Evolutionary conservation across 1,139 yeast species (phyloP).

Genomic region (Yamadazyma epiphylla): DNA sequence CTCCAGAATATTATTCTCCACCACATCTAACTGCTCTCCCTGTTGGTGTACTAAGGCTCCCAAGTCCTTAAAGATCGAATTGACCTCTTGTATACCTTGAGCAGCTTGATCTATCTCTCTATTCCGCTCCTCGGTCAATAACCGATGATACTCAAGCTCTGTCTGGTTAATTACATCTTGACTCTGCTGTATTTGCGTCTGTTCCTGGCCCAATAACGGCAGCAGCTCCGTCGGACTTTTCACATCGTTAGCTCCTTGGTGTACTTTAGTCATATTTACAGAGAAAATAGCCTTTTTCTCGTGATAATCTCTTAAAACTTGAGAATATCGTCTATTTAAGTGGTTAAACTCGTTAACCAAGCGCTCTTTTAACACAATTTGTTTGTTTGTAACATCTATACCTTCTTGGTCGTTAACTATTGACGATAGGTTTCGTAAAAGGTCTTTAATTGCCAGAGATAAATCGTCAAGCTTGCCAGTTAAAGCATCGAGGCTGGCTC

Average conservation of each 20-base stretch:
- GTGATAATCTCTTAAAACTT: conserved; percentile 23
- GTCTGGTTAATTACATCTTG: conserved; percentile 47
- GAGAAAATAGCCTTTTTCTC: conserved; percentile 30
- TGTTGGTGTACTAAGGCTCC: conserved; percentile 78
- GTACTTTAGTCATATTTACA: too few relatives aligned
- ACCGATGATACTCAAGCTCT: conserved; percentile 70
- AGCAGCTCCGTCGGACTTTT: conserved; percentile 3
- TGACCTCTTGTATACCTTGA: conserved; percentile 78
- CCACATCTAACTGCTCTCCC: conserved; percentile 77
- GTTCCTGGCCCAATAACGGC: conserved; percentile 18
- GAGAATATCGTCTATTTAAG: conserved; percentile 33
- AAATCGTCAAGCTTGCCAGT: conserved; percentile 23
- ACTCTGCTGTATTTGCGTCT: conserved; percentile 28
- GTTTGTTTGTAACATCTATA: conserved; percentile 29
- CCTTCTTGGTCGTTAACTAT: conserved; percentile 22
- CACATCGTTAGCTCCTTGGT: neutral
- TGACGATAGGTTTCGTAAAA: conserved; percentile 28
- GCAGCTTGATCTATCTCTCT: conserved; percentile 69
- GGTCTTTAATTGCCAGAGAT: conserved; percentile 30
- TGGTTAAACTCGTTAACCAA: conserved; percentile 35
- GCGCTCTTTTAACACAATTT: conserved; percentile 38
- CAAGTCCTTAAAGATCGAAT: conserved; percentile 77
- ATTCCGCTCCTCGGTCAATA: conserved; percentile 69
- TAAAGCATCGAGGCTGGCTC: conserved; percentile 36
- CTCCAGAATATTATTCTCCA: conserved; percentile 72